Conservation (phyloP, 202 grass and related monocot genomes). For the Eragrostis tef region DNA sequence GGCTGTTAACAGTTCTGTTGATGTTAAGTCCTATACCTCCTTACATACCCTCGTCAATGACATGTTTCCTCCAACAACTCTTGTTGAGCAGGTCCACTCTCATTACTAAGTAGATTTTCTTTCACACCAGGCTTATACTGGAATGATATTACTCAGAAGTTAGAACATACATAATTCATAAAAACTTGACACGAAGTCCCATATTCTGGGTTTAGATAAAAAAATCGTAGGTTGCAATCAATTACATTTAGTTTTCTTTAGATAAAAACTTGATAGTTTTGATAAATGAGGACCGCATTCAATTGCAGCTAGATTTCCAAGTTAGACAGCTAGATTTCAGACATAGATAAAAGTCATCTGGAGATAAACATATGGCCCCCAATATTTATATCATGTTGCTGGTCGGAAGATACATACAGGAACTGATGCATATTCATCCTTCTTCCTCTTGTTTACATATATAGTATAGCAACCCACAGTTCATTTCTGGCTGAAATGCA, state of each 20-base stretch:
- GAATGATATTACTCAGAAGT: not conserved
- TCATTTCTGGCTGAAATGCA: not conserved
- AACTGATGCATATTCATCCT: slow-evolving; percentile 5
- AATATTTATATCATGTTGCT: slow-evolving; percentile 14
- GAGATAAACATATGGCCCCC: not conserved
- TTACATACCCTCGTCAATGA: slow-evolving; percentile 94
- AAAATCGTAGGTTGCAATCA: not conserved
- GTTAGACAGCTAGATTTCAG: too few relatives aligned
- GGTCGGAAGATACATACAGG: not conserved
- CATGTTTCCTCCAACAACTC: slow-evolving; percentile 96
- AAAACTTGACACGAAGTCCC: not conserved
- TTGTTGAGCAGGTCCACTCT: slow-evolving; percentile 91
- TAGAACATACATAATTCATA: slow-evolving; percentile 7
- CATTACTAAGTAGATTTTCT: slow-evolving; percentile 7
- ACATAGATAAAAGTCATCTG: slow-evolving; percentile 3
- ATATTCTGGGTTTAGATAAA: not conserved
- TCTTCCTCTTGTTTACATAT: slow-evolving; percentile 5
- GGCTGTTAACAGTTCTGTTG: slow-evolving; percentile 84
- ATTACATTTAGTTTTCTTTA: slow-evolving; percentile 31
- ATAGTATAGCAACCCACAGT: not conserved
- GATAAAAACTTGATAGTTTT: not conserved
- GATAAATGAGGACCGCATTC: too few relatives aligned
- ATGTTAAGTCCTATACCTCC: slow-evolving; percentile 97
- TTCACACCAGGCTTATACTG: not conserved
- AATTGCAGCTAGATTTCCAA: too few relatives aligned